These are phyloP conservation scores for Candida ascalaphidarum DNA, from an alignment of 805 yeast species.

Conservation along the genomic window DNA sequence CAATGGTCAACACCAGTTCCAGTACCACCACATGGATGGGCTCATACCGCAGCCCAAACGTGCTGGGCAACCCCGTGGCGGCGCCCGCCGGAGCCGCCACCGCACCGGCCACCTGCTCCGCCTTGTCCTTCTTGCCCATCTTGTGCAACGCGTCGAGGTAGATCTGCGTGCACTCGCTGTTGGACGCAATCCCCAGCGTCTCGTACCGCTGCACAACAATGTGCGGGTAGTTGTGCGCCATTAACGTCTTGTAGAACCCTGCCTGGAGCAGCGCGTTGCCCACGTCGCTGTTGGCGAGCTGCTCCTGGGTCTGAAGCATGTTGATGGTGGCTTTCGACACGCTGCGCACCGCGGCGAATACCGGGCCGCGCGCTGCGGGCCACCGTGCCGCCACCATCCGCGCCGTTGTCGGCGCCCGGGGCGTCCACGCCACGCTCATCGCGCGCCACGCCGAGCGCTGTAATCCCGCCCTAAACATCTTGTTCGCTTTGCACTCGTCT, in stretches of 20 bases:
- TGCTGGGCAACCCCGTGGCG: slow-evolving; percentile 15
- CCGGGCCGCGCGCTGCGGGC: too few relatives aligned
- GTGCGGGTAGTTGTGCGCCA: slow-evolving; percentile 86
- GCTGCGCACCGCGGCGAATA: slow-evolving; percentile 1
- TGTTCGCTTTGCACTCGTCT: too few relatives aligned
- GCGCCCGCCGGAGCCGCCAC: slow-evolving; percentile 11
- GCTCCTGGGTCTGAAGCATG: slow-evolving; percentile 49
- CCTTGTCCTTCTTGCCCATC: slow-evolving; percentile 71
- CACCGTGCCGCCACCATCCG: too few relatives aligned
- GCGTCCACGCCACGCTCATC: too few relatives aligned
- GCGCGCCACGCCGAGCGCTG: too few relatives aligned
- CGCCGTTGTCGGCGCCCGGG: too few relatives aligned
- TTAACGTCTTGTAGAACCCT: slow-evolving; percentile 65
- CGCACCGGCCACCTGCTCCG: slow-evolving; percentile 53
- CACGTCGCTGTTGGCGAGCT: slow-evolving; percentile 73
- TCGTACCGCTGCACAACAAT: slow-evolving; percentile 92
- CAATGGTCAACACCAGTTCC: slow-evolving; percentile 69
- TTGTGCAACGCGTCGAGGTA: slow-evolving; percentile 77
- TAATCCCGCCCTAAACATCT: too few relatives aligned
- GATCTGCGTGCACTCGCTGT: slow-evolving; percentile 67
- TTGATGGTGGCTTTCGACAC: slow-evolving; percentile 19
- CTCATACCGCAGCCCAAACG: slow-evolving; percentile 59
- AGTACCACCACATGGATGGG: slow-evolving; percentile 93
- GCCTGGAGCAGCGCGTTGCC: slow-evolving; percentile 70
- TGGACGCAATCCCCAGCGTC: slow-evolving; percentile 84